Base-by-base conservation (phyloP, 2,329 filamentous ascomycete species). In the Botrytis paeoniae region DNA sequence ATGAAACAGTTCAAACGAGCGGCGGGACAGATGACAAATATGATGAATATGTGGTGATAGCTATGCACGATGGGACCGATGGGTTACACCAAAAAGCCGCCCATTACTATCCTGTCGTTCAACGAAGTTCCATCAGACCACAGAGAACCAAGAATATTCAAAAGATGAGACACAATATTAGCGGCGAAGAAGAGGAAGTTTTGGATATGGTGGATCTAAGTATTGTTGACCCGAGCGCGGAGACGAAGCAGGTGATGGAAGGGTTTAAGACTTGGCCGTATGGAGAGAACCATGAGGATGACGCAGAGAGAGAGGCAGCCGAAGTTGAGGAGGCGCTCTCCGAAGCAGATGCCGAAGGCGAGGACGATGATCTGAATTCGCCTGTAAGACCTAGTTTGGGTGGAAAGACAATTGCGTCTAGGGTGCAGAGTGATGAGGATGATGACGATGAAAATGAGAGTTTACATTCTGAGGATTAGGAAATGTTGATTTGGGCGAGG, bases 101-200 rank as follows among this genome's bases (percentile, higher is more conserved):
- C 20, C 91, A 90, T 81, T 92, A 91, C 81, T 92, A 92, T 77
- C 90, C 90, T 6, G 85, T 92, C 75, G 87, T 92, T 82, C 89
- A 91, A 81, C 87, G 88, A 71, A 88, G 86, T 64, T 85, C 85
- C 35, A 88, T 92, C 78, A 85, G 89, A 62, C 89, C 88, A 43
- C 89, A 90, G 81, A 86, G 89, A 73, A 87, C 85, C 74, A 90
- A 88, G 84, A 89, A 89, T 79, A 89, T 91, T 76, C 85, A 87
- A 63, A 86, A 87, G 45, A 77, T 77, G 65, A 76, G 74, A 60
- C 61, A 62, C 20, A 43, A 48, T 25, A 60, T 71, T 18, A 54
- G 65, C 22, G 43, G 54, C 29, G 69, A 61, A 25, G 72, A 71
- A 22, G 69, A 64, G 41, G 62, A 70, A 39, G 37, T 60, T n/a